Evolutionary conservation across 257 asterid genomes (phyloP).

Genomic region (Gentiana macrophylla): DNA sequence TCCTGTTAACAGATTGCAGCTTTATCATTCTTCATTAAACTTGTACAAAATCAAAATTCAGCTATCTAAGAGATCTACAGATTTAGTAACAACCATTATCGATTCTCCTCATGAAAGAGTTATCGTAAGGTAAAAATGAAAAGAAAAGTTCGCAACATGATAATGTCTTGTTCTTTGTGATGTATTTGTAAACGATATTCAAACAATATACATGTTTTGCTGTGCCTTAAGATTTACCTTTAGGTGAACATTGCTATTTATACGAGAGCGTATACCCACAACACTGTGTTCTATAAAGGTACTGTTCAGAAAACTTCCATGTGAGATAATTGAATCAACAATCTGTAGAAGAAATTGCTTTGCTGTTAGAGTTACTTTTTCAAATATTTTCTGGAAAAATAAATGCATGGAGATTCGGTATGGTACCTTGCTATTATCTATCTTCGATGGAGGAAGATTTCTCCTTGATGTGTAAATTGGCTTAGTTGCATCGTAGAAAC

Average conservation of each 20-base stretch:
- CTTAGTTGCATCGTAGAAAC: constrained; percentile 88
- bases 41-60: neutral
- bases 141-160: neutral
- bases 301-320: constrained; percentile 78
- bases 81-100: too few species aligned
- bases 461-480: constrained; percentile 94
- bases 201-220: neutral
- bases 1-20: constrained; percentile 37
- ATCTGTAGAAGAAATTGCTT: constrained; percentile 41
- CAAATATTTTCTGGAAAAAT: neutral
- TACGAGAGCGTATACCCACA: constrained; percentile 80
- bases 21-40: neutral
- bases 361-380: constrained; percentile 3
- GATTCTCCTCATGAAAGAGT: too few species aligned
- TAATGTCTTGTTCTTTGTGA: neutral
- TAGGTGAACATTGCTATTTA: constrained; percentile 63
- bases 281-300: constrained; percentile 86
- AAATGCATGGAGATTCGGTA: neutral
- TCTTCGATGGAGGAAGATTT: constrained; percentile 90
- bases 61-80: too few species aligned
- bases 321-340: constrained; percentile 80
- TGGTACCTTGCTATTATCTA: constrained; percentile 78
- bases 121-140: neutral
- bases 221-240: constrained; percentile 31
- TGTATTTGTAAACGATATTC: neutral